Conservation (phyloP, 2,329 filamentous ascomycete genomes). For the Celoporthe dispersa region DNA sequence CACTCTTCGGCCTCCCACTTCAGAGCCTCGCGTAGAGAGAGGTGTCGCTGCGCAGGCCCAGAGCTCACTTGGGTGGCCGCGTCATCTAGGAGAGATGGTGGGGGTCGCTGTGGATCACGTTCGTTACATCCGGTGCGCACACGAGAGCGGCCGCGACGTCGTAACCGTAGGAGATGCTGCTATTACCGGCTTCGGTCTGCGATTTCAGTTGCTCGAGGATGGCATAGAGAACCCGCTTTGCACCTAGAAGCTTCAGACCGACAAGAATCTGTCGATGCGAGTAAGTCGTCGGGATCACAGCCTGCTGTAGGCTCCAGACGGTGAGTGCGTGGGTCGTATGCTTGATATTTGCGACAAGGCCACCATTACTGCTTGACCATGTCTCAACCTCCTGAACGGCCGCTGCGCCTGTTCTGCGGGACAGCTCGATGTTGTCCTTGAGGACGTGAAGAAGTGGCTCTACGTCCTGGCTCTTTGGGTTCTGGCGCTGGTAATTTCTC, state of each 20-base stretch:
- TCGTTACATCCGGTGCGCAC: constrained; percentile 66
- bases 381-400: constrained; percentile 70
- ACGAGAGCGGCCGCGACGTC: constrained; percentile 73
- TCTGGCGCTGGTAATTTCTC: constrained; percentile 66
- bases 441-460: constrained; percentile 71
- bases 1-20: constrained; percentile 62
- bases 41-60: constrained; percentile 48
- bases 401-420: constrained; percentile 64
- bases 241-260: constrained; percentile 64
- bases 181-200: constrained; percentile 63
- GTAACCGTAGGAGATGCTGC: constrained; percentile 57
- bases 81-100: constrained; percentile 40
- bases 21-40: constrained; percentile 65
- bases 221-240: constrained; percentile 61
- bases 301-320: constrained; percentile 67
- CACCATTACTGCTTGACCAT: constrained; percentile 63
- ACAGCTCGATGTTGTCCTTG: constrained; percentile 60
- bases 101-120: constrained; percentile 49
- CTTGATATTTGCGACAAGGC: constrained; percentile 61
- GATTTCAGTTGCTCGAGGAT: constrained; percentile 71
- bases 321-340: constrained; percentile 66
- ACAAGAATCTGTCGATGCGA: constrained; percentile 72
- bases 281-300: constrained; percentile 65
- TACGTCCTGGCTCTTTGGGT: constrained; percentile 70
- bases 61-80: constrained; percentile 41